Evolutionary conservation across 2,329 filamentous ascomycete species (phyloP).

Genomic region (Beauveria australis): DNA sequence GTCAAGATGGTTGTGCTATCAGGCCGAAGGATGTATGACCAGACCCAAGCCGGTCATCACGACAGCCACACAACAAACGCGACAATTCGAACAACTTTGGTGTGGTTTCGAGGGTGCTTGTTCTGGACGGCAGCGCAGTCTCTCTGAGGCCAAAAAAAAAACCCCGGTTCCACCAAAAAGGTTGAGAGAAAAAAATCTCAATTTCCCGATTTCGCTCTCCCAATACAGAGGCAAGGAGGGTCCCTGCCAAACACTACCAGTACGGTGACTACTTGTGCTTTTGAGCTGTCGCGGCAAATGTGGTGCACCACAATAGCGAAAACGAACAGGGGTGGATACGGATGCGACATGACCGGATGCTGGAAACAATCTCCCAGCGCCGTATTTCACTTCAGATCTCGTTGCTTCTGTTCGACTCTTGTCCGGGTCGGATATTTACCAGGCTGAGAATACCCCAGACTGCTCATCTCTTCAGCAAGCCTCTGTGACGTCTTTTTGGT

Average conservation of each 20-base stretch:
- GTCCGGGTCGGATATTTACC: not conserved
- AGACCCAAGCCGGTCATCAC: too few species aligned
- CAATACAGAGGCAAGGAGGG: not conserved
- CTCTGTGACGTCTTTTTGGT: not conserved
- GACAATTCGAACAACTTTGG: too few species aligned
- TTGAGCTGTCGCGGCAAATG: not conserved
- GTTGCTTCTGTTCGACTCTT: not conserved
- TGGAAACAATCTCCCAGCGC: not conserved
- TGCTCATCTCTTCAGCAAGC: not conserved
- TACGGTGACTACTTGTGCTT: not conserved
- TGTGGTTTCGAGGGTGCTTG: too few species aligned
- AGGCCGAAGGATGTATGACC: too few species aligned
- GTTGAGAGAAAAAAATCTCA: not conserved
- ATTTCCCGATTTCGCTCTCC: conserved; percentile 6
- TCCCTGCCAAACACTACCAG: not conserved
- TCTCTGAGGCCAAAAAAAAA: not conserved
- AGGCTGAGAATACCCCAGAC: conserved; percentile 4
- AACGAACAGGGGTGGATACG: conserved; percentile 11
- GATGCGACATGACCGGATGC: conserved; percentile 4
- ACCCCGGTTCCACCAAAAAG: not conserved
- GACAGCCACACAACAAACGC: too few species aligned
- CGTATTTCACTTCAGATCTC: not conserved
- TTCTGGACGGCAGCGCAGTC: not conserved
- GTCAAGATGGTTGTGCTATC: not conserved
- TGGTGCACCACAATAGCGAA: conserved; percentile 2